Base-by-base conservation (phyloP, 2,329 filamentous ascomycete species). In the Metarhizium humberi region DNA sequence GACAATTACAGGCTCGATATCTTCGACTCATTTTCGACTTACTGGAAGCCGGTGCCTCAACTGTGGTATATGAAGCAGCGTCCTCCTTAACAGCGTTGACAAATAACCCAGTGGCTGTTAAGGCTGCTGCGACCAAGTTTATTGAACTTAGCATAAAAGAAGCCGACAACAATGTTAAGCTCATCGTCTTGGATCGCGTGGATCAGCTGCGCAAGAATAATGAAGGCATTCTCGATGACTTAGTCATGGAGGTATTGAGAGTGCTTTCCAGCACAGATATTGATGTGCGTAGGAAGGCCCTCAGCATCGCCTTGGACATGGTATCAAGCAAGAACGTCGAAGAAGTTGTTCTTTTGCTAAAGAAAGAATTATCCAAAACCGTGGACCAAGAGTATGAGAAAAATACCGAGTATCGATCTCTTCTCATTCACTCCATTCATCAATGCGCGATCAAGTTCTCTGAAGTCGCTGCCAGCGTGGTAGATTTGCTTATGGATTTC, bases 381-480 rank as follows among this genome's bases (percentile, higher is more conserved):
- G 90, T 97, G 47, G 92, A 99, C 66, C 92, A 97, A 71, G 92
- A 96, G 71, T 97, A 96, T 74, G 94, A 99, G 77, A 97, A 97
- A 83, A 96, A 95, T 73, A 85, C 84, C 67, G 92, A 96, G 72
- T 96, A 96, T 72, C 88, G 94, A 63, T 92, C 95, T 66, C 81
- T 99, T 8, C 80, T 99, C 58, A 97, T 99, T 62, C 91, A 96
- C 71, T 90, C 92, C 42, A 99, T 99, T 67, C 94, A 99, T 71
- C 91, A 95, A 70, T 97, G 94, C 71, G 94, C 94, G 64, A 97
- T 99, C 78, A 96, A 95, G 69, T 97, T 97, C 76, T 97, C 94
- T 11, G 92, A 99, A 72, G 92, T 99, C 59, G 94, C 94, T 30
- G 89, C 92, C 49, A 97, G 90, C 67, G 94, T 99, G 16, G 94